Evolutionary conservation across 2,329 filamentous ascomycete genomes (phyloP).

Genomic region (Colletotrichum paranaense): DNA sequence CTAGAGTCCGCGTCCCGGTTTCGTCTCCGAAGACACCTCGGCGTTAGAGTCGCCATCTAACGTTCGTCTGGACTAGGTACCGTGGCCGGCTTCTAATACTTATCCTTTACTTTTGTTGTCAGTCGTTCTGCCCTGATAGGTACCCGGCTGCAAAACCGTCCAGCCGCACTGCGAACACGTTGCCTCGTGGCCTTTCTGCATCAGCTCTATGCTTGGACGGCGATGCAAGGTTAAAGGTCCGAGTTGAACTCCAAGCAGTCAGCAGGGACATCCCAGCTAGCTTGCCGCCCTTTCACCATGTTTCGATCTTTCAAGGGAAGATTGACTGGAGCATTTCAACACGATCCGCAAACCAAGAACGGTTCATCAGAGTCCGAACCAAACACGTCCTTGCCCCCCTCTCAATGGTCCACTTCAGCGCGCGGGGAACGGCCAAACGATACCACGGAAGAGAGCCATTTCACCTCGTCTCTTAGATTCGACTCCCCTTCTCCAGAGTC

Average conservation of each 20-base stretch:
- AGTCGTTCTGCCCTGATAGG: not conserved
- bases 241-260: constrained; percentile 24
- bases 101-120: not conserved
- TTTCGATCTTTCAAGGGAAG: constrained; percentile 41
- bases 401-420: not conserved
- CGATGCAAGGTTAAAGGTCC: constrained; percentile 28
- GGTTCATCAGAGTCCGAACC: not conserved
- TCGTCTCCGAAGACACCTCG: not conserved
- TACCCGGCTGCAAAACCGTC: not conserved
- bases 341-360: not conserved
- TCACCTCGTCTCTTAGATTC: not conserved
- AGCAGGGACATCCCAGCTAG: constrained; percentile 11
- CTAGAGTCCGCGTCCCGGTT: not conserved
- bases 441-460: not conserved
- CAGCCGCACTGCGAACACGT: not conserved
- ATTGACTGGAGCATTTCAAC: constrained; percentile 38
- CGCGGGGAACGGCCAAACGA: not conserved
- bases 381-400: not conserved
- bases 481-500: not conserved
- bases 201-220: constrained; percentile 19
- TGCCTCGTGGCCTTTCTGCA: not conserved
- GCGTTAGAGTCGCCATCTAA: not conserved
- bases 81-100: not conserved
- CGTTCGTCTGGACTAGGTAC: not conserved
- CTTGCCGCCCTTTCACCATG: constrained; percentile 31